A percentile compares a stretch with the other conserved stretches of the same genome.
Conservation (phyloP, 768 basidiomycete genomes). For the Podaxis pistillaris region DNA sequence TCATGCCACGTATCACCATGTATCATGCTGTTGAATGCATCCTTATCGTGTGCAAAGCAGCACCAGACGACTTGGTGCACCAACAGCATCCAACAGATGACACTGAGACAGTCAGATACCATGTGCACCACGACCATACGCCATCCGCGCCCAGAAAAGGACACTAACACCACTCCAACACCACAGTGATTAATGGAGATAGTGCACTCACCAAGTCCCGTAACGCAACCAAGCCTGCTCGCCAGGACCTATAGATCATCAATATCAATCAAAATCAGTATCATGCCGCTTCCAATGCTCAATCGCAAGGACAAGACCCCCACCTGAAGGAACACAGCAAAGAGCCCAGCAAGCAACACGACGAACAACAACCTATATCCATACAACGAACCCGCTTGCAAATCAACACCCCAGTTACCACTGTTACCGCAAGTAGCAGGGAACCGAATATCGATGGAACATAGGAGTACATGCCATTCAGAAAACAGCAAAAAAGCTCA, state of each 20-base stretch:
- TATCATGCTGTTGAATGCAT: not conserved
- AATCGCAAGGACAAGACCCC: not conserved
- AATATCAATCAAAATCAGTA: not conserved
- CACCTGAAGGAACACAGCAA: constrained; percentile 83
- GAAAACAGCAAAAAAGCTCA: constrained; percentile 4
- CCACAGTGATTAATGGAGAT: constrained; percentile 2
- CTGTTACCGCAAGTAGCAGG: constrained; percentile 27
- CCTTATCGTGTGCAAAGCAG: not conserved
- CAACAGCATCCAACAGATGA: not conserved
- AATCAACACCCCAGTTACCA: constrained; percentile 89
- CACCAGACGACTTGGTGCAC: not conserved
- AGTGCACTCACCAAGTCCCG: constrained; percentile 61
- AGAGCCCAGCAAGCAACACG: constrained; percentile 77
- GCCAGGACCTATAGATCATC: constrained; percentile 57
- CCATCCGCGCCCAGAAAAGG: not conserved
- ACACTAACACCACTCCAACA: not conserved
- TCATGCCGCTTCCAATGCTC: not conserved
- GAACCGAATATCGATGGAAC: not conserved
- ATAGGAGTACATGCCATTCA: constrained; percentile 6
- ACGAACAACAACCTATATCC: constrained; percentile 88
- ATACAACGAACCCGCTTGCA: constrained; percentile 81
- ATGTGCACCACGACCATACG: not conserved
- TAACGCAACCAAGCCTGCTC: constrained; percentile 78
- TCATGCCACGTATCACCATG: not conserved
- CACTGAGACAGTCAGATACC: not conserved